These are phyloP conservation scores for Solanum hybrid DNA, from an alignment of 305 asterid species.

Conservation along the genomic window DNA sequence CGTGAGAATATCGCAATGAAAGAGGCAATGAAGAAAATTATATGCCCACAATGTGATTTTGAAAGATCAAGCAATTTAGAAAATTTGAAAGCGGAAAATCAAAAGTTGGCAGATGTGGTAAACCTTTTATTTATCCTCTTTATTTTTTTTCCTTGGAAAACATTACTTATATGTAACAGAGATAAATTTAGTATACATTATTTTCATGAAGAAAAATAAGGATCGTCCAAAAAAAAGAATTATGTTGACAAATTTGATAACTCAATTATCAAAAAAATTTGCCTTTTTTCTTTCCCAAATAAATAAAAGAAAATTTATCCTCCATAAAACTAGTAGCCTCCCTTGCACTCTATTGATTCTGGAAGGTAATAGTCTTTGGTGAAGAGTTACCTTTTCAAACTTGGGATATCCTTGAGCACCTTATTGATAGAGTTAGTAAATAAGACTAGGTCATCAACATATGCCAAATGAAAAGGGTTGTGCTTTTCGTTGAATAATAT, in stretches of 20 bases:
- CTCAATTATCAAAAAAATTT: not conserved
- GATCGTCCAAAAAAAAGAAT: not conserved
- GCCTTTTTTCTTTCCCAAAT: not conserved
- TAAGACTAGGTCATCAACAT: not conserved
- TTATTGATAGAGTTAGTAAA: not conserved
- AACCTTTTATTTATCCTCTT: not conserved
- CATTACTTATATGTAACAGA: not conserved
- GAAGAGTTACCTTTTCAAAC: too few relatives aligned
- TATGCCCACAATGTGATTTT: constrained; percentile 41
- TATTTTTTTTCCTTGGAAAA: not conserved
- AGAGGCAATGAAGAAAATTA: constrained; percentile 29
- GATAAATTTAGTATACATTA: not conserved
- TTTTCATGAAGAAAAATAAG: too few relatives aligned
- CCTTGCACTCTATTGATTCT: too few relatives aligned
- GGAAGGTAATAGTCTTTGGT: not conserved
- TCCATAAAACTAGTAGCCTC: too few relatives aligned
- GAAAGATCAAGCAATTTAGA: constrained; percentile 29
- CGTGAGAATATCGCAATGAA: constrained; percentile 48
- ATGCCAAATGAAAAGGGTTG: not conserved
- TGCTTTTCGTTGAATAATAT: not conserved
- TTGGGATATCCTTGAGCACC: not conserved
- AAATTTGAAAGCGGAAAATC: constrained; percentile 43
- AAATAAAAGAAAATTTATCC: too few relatives aligned
- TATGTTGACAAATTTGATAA: too few relatives aligned
- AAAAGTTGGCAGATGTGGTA: constrained; percentile 46